Percentiles rank a stretch among this genome's conserved stretches.
Conservation (phyloP, 495 filamentous ascomycete genomes). For the Trichoderma reesei region DNA sequence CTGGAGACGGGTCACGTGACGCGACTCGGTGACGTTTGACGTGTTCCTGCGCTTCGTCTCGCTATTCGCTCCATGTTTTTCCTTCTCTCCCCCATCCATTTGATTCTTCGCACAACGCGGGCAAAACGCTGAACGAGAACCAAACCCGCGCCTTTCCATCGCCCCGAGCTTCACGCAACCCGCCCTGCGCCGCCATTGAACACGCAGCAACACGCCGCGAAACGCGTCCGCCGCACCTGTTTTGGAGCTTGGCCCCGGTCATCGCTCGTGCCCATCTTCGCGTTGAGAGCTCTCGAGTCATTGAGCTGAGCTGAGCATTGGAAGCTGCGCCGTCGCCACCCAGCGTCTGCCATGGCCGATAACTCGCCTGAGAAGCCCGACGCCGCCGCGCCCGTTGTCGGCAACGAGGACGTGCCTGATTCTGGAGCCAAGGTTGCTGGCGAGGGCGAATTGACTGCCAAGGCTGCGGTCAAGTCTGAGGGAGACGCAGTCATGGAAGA, state of each 20-base stretch:
- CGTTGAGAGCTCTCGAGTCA: neutral
- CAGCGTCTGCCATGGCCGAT: conserved; percentile 6
- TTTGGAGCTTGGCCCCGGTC: neutral
- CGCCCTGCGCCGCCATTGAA: conserved; percentile 7
- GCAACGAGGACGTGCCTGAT: neutral
- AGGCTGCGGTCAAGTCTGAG: neutral
- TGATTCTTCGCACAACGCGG: conserved; percentile 2
- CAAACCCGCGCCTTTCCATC: conserved; percentile 8
- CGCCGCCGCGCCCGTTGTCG: conserved; percentile 3
- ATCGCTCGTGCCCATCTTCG: neutral
- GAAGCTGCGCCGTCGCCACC: conserved; percentile 5
- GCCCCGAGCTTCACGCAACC: neutral
- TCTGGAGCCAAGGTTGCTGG: neutral
- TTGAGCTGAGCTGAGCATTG: neutral
- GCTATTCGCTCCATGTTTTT: conserved; percentile 12
- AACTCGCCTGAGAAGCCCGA: conserved; percentile 8
- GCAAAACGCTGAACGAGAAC: neutral
- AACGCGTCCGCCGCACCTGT: neutral
- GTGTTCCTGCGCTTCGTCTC: conserved; percentile 6
- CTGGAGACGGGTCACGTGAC: conserved; percentile 1
- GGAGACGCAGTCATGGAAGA: conserved; percentile 3
- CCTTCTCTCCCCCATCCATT: conserved; percentile 9
- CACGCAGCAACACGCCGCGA: conserved; percentile 7
- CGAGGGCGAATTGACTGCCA: conserved; percentile 4
- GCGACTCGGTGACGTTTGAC: conserved; percentile 8